Evolutionary conservation across 2,329 filamentous ascomycete genomes (phyloP), one percentile per base, ranked within the genome.

Genomic region (Aspergillus proliferans): DNA sequence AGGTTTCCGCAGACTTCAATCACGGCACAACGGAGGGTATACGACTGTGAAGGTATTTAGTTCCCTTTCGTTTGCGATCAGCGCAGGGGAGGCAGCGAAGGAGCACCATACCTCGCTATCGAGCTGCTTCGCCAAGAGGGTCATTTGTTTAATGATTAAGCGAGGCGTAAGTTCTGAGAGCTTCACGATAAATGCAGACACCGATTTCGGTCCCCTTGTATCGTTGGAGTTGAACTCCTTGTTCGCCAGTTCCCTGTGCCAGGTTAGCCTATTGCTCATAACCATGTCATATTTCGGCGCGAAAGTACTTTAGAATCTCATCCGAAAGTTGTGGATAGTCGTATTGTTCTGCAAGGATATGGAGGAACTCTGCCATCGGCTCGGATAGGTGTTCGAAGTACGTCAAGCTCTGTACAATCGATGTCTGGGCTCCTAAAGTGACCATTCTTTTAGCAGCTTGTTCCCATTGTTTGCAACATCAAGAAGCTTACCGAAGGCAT

Each of bases 311-410:
- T 50, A 98, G 71, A 26, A 97, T 88, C 65, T 98, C 93, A 66
- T 96, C 93, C 4, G 90, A 86, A 7, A 98, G 78, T 63, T 98
- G 93, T 14, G 91, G 88, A 66, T 97, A 95, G 71, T 98, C 93
- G 72, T 97, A 98, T 73, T 96, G 92, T 66, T 97, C 91, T 1
- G 91, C 86, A 22, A 98, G 77, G 62, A 97, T 98, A 61, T 97
- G 89, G 4, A 98, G 75, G 61, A 98, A 95, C 67, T 98, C 94
- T 28, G 93, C 93, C 93, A 98, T 98, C 1, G 93, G 93, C 64
- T 98, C 93, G 0, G 93, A 92, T n/a, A 98, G 75, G 69, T 98
- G 93, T 71, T 98, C 93, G 62, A 97, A 98, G 67, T 98, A 98
- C 4, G 93, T 95, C 57, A 98, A 74, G 65, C 93, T 97, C 69